Evolutionary conservation across 1,139 yeast species (phyloP), one percentile per base, ranked within the genome.

Genomic region (Petasospora rhodanensis): DNA sequence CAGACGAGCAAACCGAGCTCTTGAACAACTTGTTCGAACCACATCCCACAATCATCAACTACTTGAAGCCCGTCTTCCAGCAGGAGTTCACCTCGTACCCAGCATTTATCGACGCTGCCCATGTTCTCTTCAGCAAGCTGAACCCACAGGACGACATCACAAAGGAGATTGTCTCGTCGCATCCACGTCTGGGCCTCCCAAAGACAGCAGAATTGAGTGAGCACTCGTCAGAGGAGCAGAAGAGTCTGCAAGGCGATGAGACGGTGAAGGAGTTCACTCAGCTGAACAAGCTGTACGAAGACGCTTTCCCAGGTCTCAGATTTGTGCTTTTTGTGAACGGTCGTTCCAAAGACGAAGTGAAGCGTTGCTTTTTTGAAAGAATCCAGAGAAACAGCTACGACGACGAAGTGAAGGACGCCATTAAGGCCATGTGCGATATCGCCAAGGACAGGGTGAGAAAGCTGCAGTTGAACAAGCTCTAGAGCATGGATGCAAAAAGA

Each of bases 301-400:
- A 41, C 8, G 64, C 65, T 6, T 87, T 83, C 49, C 95, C 95
- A 0, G 95, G 96, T 0, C 69, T 87, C 35, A 64, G 89, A 29
- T 87, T 83, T 53, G 95, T 87, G n/a, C 89, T 84, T 6, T 87
- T 87, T 57, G 96, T 87, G 18, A 84, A 85, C 56, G 95, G 95
- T 2, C 64, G 95, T 42, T 58, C 78, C 5, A 66, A 94, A 42
- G 64, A 68, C 5, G 76, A 59, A 18, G 76, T 87, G 16, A 79
- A 84, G 76, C 59, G 60, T 17, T 67, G 79, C 47, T 85, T 87
- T 89, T 56, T 56, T 29, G 44, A 48, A 15, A 67, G 96, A 40
- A 82, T 87, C 9, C 57, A 53, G 4, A 62, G 80, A 34, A 64
- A 62, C 17, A 71, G 79, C 49, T 69, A 75, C 36, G 50, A 46